Conservation (phyloP, 192 early-diverging fungal species). For the Geranomyces michiganensis region DNA sequence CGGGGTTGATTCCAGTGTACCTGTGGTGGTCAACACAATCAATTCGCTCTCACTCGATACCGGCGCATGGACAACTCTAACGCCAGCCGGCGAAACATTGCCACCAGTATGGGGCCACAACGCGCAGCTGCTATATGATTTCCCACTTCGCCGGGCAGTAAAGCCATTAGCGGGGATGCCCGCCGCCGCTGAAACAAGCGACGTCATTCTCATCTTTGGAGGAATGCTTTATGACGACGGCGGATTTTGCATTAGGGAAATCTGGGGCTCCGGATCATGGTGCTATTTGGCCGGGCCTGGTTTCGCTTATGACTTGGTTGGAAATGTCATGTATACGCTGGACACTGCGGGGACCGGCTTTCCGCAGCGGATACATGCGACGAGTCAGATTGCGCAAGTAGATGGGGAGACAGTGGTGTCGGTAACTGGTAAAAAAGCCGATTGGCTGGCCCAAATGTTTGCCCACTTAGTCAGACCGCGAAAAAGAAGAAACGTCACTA, state of each 20-base stretch:
- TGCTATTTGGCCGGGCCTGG: neutral
- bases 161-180: neutral
- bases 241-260: neutral
- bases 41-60: neutral
- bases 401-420: neutral
- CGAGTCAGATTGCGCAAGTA: slow-evolving; percentile 6
- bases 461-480: too few relatives aligned
- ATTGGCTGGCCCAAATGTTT: too few relatives aligned
- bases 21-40: neutral
- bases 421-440: neutral
- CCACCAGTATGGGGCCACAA: neutral
- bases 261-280: neutral
- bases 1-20: neutral
- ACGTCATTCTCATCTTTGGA: neutral
- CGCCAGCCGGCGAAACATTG: neutral
- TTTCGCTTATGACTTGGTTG: neutral
- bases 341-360: neutral
- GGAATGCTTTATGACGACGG: neutral
- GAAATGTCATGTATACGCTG: neutral
- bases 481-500: too few relatives aligned
- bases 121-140: neutral
- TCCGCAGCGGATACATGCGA: neutral
- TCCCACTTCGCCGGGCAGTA: slow-evolving; percentile 3
- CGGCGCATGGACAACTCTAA: neutral
- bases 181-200: neutral